phyloP scores from a whole-genome alignment of 495 filamentous ascomycete species.

The Cairneyella variabilis region DNA sequence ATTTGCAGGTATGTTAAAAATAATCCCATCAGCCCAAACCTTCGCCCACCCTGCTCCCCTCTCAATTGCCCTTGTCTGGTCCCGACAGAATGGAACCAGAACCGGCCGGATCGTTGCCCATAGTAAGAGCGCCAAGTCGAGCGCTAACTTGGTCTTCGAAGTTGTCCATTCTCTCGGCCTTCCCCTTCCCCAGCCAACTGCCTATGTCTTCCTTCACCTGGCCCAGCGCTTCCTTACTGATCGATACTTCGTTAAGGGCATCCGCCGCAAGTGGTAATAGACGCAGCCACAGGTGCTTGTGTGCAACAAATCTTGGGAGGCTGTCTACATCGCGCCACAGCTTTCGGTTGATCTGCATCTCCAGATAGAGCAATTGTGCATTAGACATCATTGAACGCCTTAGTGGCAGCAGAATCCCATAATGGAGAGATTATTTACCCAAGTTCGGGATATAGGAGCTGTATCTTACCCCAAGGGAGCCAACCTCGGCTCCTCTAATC shows the following conservation, averaged over 20 bases:
- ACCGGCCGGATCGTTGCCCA: not conserved
- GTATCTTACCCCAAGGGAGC: conserved; percentile 8
- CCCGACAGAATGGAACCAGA: not conserved
- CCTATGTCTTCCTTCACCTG: not conserved
- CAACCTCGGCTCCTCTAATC: not conserved
- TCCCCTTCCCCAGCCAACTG: not conserved
- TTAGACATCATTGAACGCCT: not conserved
- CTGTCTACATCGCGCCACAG: not conserved
- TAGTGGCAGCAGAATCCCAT: not conserved
- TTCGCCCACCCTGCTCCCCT: not conserved
- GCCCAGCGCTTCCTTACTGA: not conserved
- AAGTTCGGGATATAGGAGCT: conserved; percentile 4
- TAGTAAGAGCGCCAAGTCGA: not conserved
- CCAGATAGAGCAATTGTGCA: conserved; percentile 10
- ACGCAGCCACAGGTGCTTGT: not conserved
- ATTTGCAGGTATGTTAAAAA: not conserved
- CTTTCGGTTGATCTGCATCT: conserved; percentile 10
- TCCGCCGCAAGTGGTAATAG: not conserved
- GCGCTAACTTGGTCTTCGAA: not conserved
- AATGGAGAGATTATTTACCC: conserved; percentile 10
- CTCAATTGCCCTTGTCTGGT: not conserved
- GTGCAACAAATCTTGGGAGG: conserved; percentile 3
- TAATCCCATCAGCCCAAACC: not conserved
- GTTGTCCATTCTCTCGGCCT: not conserved
- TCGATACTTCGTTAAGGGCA: not conserved